These are phyloP conservation scores for Carallia brachiata DNA, from an alignment of 345 rosid species.

Conservation along the genomic window DNA sequence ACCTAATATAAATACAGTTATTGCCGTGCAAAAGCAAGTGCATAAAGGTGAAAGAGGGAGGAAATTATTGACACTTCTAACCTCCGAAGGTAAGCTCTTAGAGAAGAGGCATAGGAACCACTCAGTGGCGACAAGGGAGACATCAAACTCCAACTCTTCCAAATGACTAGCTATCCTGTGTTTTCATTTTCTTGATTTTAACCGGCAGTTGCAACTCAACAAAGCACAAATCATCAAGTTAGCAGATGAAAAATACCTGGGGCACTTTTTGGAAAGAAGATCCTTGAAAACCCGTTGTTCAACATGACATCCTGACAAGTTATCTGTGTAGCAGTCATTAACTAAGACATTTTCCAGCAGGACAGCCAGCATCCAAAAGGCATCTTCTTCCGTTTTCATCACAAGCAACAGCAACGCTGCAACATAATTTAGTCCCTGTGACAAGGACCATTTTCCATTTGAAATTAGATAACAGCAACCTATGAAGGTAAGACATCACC, in stretches of 20 bases:
- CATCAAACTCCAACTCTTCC: constrained; percentile 90
- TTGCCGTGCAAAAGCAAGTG: neutral
- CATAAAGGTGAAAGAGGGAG: neutral
- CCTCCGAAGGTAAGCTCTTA: constrained; percentile 99
- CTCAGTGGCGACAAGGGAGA: constrained; percentile 96
- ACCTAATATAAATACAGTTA: neutral
- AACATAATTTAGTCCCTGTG: constrained; percentile 93
- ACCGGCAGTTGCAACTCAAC: neutral
- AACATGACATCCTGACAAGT: constrained; percentile 96
- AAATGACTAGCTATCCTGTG: constrained; percentile 87
- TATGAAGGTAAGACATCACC: neutral
- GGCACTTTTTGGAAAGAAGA: constrained; percentile 78
- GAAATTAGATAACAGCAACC: neutral
- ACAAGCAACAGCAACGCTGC: constrained; percentile 91
- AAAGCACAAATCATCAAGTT: constrained; percentile 1
- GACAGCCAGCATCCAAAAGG: constrained; percentile 98
- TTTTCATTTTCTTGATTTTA: constrained; percentile 16
- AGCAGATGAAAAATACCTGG: constrained; percentile 46
- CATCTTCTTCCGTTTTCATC: constrained; percentile 99
- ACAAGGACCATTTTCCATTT: constrained; percentile 3
- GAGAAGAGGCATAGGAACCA: constrained; percentile 99
- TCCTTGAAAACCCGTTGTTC: constrained; percentile 98
- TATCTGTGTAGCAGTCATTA: constrained; percentile 89
- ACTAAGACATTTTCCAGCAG: constrained; percentile 93
- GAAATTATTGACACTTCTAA: constrained; percentile 19